These are phyloP conservation scores for Quercus cerris DNA, from an alignment of 306 rosid genomes.

Conservation along the genomic window DNA sequence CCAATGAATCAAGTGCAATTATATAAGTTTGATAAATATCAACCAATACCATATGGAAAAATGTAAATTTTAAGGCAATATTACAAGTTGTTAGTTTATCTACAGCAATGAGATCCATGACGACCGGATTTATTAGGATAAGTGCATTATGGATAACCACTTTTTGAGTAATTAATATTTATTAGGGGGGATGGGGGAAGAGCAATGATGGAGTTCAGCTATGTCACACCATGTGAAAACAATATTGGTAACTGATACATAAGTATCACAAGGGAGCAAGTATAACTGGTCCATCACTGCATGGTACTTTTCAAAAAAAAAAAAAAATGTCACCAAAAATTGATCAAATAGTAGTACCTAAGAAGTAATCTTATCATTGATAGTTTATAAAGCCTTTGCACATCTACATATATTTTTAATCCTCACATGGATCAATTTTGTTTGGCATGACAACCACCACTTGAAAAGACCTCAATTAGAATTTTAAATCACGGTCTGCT, in stretches of 20 bases:
- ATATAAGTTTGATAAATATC: neutral
- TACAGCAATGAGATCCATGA: neutral
- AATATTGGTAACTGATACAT: neutral
- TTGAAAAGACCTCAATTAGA: neutral
- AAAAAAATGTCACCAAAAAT: neutral
- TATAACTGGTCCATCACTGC: too few species aligned
- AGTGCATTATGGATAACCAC: neutral
- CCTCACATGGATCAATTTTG: neutral
- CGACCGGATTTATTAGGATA: neutral
- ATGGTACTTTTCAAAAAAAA: neutral
- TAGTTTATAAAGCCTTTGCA: neutral
- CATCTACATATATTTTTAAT: neutral
- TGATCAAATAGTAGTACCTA: neutral
- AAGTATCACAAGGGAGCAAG: neutral
- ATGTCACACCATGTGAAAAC: neutral
- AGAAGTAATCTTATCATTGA: neutral
- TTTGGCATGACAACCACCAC: neutral
- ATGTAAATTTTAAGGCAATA: neutral
- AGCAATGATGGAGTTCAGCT: neutral
- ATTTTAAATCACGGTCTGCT: neutral
- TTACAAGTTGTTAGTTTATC: neutral
- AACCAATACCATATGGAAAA: neutral
- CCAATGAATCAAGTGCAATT: neutral
- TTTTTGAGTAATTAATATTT: too few species aligned
- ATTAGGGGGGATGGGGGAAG: too few species aligned